Evolutionary conservation across 495 filamentous ascomycete genomes (phyloP), one percentile per base, ranked within the genome.

Genomic region (Thozetella sp.): DNA sequence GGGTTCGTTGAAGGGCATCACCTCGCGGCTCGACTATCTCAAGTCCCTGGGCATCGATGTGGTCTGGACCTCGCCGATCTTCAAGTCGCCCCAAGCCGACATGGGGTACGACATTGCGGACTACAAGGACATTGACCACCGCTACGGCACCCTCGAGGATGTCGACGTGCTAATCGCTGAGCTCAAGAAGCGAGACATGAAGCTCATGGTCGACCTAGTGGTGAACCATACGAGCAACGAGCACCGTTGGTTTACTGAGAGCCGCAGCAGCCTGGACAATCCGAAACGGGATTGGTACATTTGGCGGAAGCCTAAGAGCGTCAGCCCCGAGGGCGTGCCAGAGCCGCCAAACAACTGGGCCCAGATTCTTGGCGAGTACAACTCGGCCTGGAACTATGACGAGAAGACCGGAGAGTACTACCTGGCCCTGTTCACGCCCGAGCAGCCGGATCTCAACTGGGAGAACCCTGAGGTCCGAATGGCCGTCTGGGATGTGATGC

Each of bases 361-460:
- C 0, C 78, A 79, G 13, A 79, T 83, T 56, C 83, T 89, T 53
- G 83, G 83, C 46, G 83, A 70, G 50, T 57, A 58, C 76, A 83
- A 83, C 11, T 83, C 79, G 62, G 84, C 80, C 17, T 89, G 87
- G 86, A 70, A 81, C 46, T 88, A 75, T 26, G 85, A 87, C 51
- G 78, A 83, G 52, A 65, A 63, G 15, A 83, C 81, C 0, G 72
- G 74, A 4, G 80, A 88, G 64, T 88, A 86, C 63, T 89, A 88
- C 63, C 77, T 89, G 23, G 81, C 84, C 55, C 71, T 88, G 17
- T 88, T 86, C 61, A 77, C 81, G 0, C 71, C 74, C 0, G 76
- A 81, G 52, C 86, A 89, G 57, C 87, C 86, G 0, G 87, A 89
- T 57, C 73, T 89, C 1, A 89, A 89, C 68, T 88, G 86, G 85